Evolutionary conservation across 2,329 filamentous ascomycete species (phyloP).

Genomic region (Coleophoma eucalyptorum): DNA sequence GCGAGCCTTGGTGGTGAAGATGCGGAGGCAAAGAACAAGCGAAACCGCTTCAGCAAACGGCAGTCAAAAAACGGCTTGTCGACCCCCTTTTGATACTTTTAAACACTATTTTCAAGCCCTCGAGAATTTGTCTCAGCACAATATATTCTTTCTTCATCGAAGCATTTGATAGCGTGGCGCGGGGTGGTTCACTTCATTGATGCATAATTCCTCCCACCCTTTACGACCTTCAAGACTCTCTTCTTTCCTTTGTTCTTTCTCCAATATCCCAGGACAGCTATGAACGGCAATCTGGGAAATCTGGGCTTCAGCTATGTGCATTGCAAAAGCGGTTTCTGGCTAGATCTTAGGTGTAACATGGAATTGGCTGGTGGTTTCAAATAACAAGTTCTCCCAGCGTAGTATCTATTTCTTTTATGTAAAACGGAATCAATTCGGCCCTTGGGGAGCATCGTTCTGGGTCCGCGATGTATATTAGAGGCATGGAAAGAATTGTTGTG

Average conservation of each 20-base stretch:
- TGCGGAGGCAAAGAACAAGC: conserved; percentile 39
- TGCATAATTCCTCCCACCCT: conserved; percentile 14
- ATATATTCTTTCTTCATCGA: conserved; percentile 22
- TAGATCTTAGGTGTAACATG: neutral
- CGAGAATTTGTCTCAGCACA: conserved; percentile 4
- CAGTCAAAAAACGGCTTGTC: conserved; percentile 94
- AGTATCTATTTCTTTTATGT: too few species aligned
- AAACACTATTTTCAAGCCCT: too few species aligned
- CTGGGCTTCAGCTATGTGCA: conserved; percentile 3
- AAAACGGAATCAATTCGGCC: too few species aligned
- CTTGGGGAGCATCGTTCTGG: too few species aligned
- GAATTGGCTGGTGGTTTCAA: too few species aligned
- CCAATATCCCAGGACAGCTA: neutral
- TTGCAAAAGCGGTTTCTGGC: conserved; percentile 7
- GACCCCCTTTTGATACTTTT: conserved; percentile 66
- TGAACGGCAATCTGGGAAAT: conserved; percentile 5
- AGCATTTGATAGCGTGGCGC: conserved; percentile 33
- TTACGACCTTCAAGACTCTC: conserved; percentile 15
- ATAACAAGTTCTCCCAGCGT: too few species aligned
- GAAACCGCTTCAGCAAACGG: conserved; percentile 80
- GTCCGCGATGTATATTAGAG: too few species aligned
- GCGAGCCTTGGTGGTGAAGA: conserved; percentile 43
- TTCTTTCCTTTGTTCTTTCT: conserved; percentile 4
- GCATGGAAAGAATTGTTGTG: too few species aligned
- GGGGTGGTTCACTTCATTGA: conserved; percentile 21